Base-by-base conservation (phyloP, 2,329 filamentous ascomycete genomes). In the Calonectria pteridis region DNA sequence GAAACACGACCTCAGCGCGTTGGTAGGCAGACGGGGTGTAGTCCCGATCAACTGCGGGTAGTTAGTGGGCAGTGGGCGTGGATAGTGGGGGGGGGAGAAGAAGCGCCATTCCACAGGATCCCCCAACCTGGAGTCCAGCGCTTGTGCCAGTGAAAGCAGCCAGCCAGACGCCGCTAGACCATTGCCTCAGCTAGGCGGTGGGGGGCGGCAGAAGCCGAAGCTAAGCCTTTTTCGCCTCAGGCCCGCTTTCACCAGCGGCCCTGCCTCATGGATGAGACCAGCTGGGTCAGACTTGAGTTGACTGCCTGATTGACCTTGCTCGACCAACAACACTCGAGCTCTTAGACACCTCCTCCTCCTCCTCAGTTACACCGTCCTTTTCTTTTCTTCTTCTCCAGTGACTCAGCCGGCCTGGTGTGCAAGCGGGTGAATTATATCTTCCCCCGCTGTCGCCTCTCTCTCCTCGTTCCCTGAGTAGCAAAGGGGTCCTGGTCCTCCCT, bases 281-380 rank as follows among this genome's bases (percentile, higher is more conserved):
- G 77, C 79, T 80, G 73, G 71, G 75, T 79, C 79, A 81, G 79
- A 81, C 77, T 81, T 81, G 79, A 81, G 77, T 81, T 80, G 78
- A 81, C 78, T 81, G 80, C 79, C 80, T 81, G 76, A 81, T 79
- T 73, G 74, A 74, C 71, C 71, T 72, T 49, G 74, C 71, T 72
- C 33, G 75, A 76, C 71, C 66, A 63, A 66, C 71, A 58, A 65
- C 55, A 31, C 58, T 75, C 63, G 49, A 71, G 50, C 66, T 53
- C 49, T 29, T 40, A 50, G 58, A 69, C 73, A 49, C 67, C 75
- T 64, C 55, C 51, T 51, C 71, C 43, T 74, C 50, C 62, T 53
- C 69, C 49, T 74, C 50, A 28, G 69, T 70, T 73, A 68, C 58
- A 43, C 58, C 63, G 40, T 62, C 73, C 20, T 59, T 74, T 69